Conservation (phyloP, 805 yeast species). For the Cyberlindnera nakhonratchasimensis region DNA sequence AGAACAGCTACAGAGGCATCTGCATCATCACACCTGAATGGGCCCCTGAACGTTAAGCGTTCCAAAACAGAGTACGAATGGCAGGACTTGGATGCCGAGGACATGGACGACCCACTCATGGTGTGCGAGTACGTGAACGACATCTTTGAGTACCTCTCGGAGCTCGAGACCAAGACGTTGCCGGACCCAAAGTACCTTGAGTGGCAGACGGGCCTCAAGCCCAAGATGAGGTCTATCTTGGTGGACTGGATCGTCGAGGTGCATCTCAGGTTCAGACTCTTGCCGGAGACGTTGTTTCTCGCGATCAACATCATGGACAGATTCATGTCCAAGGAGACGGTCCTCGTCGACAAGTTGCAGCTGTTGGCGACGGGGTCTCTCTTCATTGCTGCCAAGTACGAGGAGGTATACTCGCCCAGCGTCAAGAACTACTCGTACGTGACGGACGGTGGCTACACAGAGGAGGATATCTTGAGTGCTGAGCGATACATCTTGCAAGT, state of each 20-base stretch:
- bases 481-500: conserved; percentile 75
- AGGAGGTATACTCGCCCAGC: conserved; percentile 86
- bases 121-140: conserved; percentile 86
- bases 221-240: conserved; percentile 78
- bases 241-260: conserved; percentile 95
- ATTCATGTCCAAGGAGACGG: conserved; percentile 70
- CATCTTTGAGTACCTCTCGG: conserved; percentile 73
- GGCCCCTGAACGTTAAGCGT: conserved; percentile 12
- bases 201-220: conserved; percentile 65
- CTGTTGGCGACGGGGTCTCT: conserved; percentile 80
- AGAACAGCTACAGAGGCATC: conserved; percentile 55
- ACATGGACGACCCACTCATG: conserved; percentile 76
- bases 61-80: conserved; percentile 18
- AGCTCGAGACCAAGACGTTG: conserved; percentile 61
- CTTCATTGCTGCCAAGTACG: conserved; percentile 89
- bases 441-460: conserved; percentile 81
- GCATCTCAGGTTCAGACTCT: conserved; percentile 74
- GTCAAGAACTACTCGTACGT: conserved; percentile 82
- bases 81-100: conserved; percentile 65
- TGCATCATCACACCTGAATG: conserved; percentile 28
- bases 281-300: conserved; percentile 81
- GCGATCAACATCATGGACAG: conserved; percentile 87
- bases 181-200: conserved; percentile 68
- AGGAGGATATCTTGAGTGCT: conserved; percentile 76
- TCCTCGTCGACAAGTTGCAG: conserved; percentile 77